Percentiles rank a stretch among this genome's conserved stretches.
Conservation (phyloP, 1,284 basidiomycete genomes). For the Malassezia pachydermatis region DNA sequence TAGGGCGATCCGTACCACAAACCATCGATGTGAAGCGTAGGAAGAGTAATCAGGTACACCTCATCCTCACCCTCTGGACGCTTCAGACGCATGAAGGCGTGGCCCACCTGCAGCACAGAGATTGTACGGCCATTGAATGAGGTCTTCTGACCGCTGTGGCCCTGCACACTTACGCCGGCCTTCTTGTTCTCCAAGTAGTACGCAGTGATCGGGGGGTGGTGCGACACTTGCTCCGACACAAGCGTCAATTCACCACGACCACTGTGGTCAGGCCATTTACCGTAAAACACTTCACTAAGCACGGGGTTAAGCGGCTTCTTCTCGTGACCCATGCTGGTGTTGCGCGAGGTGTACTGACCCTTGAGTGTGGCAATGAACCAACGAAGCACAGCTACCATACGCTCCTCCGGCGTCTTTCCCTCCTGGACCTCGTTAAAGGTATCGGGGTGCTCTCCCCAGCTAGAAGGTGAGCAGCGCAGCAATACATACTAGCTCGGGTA, state of each 20-base stretch:
- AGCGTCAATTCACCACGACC: constrained; percentile 74
- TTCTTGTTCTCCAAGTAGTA: constrained; percentile 68
- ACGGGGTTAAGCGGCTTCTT: constrained; percentile 97
- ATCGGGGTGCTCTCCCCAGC: constrained; percentile 47
- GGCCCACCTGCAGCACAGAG: constrained; percentile 87
- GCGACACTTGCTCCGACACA: constrained; percentile 69
- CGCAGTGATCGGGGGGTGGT: constrained; percentile 55
- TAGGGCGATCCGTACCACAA: constrained; percentile 56
- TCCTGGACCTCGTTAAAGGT: constrained; percentile 31
- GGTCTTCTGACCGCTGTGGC: constrained; percentile 94
- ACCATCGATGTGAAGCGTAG: constrained; percentile 49
- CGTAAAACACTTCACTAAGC: constrained; percentile 80
- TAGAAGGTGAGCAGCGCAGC: not conserved
- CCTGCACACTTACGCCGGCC: constrained; percentile 69
- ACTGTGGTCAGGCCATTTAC: constrained; percentile 70
- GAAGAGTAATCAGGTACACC: constrained; percentile 82
- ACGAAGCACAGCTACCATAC: constrained; percentile 41
- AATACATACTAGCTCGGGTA: constrained; percentile 36
- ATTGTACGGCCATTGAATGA: constrained; percentile 61
- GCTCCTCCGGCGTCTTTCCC: constrained; percentile 43
- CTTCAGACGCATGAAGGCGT: constrained; percentile 69
- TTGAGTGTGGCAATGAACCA: constrained; percentile 61
- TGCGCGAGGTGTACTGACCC: constrained; percentile 69
- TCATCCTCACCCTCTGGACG: constrained; percentile 56
- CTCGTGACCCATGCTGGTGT: constrained; percentile 63